Base-by-base conservation (phyloP, 1,284 basidiomycete species). In the Malassezia slooffiae region DNA sequence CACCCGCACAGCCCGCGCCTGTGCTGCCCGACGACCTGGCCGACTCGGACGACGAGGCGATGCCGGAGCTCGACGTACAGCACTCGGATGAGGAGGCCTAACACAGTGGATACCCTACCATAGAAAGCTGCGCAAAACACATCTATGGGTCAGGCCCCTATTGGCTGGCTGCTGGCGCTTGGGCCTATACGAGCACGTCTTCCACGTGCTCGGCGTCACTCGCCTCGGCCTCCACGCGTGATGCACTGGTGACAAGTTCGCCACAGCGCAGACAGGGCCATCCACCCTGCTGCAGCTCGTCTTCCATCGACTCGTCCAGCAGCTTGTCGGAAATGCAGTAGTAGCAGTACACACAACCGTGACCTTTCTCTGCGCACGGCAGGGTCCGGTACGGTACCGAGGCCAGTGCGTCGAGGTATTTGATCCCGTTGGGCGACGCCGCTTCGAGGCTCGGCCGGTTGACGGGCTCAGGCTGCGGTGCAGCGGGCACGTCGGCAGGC, bases 261-360 rank as follows among this genome's bases (percentile, higher is more conserved):
- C 35, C 46, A 33, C 68, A 70, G 21, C 63, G 54, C 28, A 69
- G 50, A 41, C 68, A 70, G 24, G 51, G 48, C 68, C 68, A 70
- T 1, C 63, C 54, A 20, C 52, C 54, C 1, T 52, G 47, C 42
- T 55, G 50, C 33, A 67, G 27, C 38, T 63, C 62, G 35, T 67
- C 67, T 40, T 55, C 62, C 50, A 56, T 59, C 28, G 58, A 52
- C 23, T 69, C 64, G 24, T 51, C 48, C 7, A 68, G 38, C 33
- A 70, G 43, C 43, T 58, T 52, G 15, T 44, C 54, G 4, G 60
- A 50, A 20, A 69, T 55, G 47, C 67, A 70, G 23, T 57, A 52
- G 38, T 70, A 70, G 54, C 67, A 70, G 43, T 70, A 70, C 10
- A 27, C 21, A 28, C 50, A 52, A 9, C 24, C 28, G 16, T 59